A percentile compares a stretch with the other conserved stretches of the same genome.
These are phyloP conservation scores for Glebionis coronaria DNA, from an alignment of 129 eudicot genomes.

Conservation along the genomic window DNA sequence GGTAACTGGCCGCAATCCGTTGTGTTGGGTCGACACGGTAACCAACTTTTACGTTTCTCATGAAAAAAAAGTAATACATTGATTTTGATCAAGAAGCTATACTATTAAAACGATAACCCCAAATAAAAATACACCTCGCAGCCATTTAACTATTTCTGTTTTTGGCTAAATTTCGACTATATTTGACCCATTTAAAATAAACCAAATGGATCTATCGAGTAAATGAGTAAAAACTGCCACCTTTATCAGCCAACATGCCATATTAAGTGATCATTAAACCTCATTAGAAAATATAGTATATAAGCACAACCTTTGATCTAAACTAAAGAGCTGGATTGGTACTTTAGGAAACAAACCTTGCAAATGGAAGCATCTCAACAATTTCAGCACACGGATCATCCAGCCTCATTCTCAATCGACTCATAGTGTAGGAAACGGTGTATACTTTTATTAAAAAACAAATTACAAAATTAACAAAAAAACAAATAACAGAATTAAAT, in stretches of 20 bases:
- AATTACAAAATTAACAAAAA: too few species aligned
- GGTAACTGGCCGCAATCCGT: background rate
- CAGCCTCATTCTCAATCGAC: constrained; percentile 97
- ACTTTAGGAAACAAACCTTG: constrained; percentile 95
- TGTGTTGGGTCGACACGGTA: background rate
- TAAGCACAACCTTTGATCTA: constrained; percentile 74
- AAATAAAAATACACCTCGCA: too few species aligned
- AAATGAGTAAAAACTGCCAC: background rate
- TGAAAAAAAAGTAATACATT: background rate
- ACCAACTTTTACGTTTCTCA: background rate
- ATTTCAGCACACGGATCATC: constrained; percentile 98
- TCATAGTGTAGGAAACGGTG: too few species aligned
- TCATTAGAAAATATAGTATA: background rate
- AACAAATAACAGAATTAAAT: too few species aligned
- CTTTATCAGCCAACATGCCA: too few species aligned
- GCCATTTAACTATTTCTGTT: too few species aligned
- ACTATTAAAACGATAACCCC: too few species aligned
- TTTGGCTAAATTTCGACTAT: too few species aligned
- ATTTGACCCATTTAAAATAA: background rate
- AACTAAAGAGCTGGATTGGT: constrained; percentile 94
- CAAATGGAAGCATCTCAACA: constrained; percentile 99
- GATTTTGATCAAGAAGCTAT: too few species aligned
- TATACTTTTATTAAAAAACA: too few species aligned
- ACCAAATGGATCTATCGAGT: background rate
- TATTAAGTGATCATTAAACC: background rate